Evolutionary conservation across 768 basidiomycete genomes (phyloP), one percentile per base, ranked within the genome.

Genomic region (Podaxis sp.): DNA sequence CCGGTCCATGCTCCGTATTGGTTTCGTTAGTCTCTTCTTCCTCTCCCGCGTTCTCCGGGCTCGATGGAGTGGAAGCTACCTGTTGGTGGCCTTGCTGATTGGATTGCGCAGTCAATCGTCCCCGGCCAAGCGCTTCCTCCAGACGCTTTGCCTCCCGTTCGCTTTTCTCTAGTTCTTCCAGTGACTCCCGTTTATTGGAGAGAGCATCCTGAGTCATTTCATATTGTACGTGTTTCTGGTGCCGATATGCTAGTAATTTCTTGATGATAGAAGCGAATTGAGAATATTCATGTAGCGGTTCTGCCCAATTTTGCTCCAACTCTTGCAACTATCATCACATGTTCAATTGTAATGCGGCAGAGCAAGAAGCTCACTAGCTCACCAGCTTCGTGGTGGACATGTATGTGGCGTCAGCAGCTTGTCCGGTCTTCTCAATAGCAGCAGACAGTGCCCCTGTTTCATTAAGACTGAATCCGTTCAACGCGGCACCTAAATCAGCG

Each of bases 171-270:
- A 97, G 81, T 50, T 96, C 92, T 58, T 90, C 93, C 58, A 99
- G 78, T 67, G 87, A 82, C 69, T 92, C 93, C 60, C 88, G 87
- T 75, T 94, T 96, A 13, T 79, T 78, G 66, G 95, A 95, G 12
- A 99, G 80, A 26, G 82, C 81, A 72, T 98, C 96, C 74, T 96
- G 92, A 3, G 97, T 96, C 85, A 97, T 91, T 76, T 99, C 97
- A 70, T 90, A 96, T 73, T 99, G 97, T 7, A 95, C 91, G 66
- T 99, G 95, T 76, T 99, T 99, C 77, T 96, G 95, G 72, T 99
- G 96, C 48, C 97, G 91, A 76, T 96, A 99, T 0, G 87, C 87
- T 52, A 99, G 87, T 37, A 99, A 79, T 70, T 91, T 91, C 82
- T 94, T 96, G 78, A 99, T 99, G 71, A 98, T 96, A 20, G 83